phyloP scores from a whole-genome alignment of 305 asterid species.

The Fraxinus sp. region DNA sequence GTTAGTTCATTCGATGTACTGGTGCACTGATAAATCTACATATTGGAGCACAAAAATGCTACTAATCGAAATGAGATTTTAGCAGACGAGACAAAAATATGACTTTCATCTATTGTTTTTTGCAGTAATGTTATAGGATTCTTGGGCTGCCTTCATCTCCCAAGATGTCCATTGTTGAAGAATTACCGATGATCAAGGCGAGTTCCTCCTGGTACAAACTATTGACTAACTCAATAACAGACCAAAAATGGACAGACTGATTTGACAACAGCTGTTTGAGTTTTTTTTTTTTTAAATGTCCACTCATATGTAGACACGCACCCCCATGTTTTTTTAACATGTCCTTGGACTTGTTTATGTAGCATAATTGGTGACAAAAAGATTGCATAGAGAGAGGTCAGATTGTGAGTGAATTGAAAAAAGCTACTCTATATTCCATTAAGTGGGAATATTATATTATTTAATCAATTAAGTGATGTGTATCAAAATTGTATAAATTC shows the following conservation, averaged over 20 bases:
- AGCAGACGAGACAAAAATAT: no score
- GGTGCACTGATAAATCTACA: neutral
- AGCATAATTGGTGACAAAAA: no score
- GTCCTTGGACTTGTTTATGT: no score
- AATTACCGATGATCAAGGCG: no score
- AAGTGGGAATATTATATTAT: neutral
- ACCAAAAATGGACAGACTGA: no score
- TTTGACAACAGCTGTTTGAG: no score
- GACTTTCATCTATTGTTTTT: neutral
- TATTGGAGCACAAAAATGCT: neutral
- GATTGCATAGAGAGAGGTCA: neutral
- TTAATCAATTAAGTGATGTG: neutral
- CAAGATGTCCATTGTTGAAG: conserved; percentile 28
- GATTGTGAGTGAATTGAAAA: neutral
- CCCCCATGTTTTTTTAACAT: no score
- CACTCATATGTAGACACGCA: no score
- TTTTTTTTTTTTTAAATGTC: no score
- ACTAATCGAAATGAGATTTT: neutral
- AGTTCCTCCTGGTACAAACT: no score
- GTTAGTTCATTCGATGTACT: conserved; percentile 31
- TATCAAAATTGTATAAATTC: neutral
- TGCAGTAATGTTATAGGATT: conserved; percentile 41
- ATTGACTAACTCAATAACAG: no score
- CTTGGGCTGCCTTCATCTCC: conserved; percentile 59
- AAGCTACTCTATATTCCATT: neutral